Evolutionary conservation across 768 basidiomycete species (phyloP).

Genomic region (Trametes gibbosa): DNA sequence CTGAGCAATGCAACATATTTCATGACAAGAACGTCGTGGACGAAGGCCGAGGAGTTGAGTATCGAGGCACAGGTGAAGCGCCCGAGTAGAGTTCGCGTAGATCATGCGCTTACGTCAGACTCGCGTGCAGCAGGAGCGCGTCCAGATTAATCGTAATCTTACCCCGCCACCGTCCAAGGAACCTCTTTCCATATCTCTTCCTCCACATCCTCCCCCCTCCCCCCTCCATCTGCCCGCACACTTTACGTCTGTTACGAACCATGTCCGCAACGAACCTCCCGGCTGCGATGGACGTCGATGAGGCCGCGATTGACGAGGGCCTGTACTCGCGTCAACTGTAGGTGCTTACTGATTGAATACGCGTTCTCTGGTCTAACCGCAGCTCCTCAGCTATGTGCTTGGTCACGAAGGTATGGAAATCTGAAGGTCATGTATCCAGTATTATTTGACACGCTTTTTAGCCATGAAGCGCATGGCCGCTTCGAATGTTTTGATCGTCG

Average conservation of each 20-base stretch:
- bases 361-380: conserved; percentile 9
- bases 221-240: neutral
- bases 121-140: conserved; percentile 19
- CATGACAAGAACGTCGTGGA: conserved; percentile 44
- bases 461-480: conserved; percentile 99
- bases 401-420: conserved; percentile 83
- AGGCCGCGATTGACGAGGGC: conserved; percentile 87
- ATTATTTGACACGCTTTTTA: conserved; percentile 35
- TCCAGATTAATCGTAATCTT: neutral
- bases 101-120: conserved; percentile 15
- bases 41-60: neutral
- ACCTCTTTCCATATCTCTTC: conserved; percentile 5
- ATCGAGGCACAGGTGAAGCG: too few species aligned
- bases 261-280: conserved; percentile 40
- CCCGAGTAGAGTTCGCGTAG: conserved; percentile 1
- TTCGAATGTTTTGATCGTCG: conserved; percentile 93
- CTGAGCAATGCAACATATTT: conserved; percentile 93
- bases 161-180: conserved; percentile 9
- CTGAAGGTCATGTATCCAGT: neutral
- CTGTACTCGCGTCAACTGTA: conserved; percentile 92
- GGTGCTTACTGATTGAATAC: conserved; percentile 33
- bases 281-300: conserved; percentile 81
- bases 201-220: conserved; percentile 1
- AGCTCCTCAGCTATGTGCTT: conserved; percentile 73
- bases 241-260: conserved; percentile 8